A percentile compares a stretch with the other conserved stretches of the same genome.
phyloP scores from a whole-genome alignment of 371 early-diverging fungal genomes.

The Actinomortierella ambigua region DNA sequence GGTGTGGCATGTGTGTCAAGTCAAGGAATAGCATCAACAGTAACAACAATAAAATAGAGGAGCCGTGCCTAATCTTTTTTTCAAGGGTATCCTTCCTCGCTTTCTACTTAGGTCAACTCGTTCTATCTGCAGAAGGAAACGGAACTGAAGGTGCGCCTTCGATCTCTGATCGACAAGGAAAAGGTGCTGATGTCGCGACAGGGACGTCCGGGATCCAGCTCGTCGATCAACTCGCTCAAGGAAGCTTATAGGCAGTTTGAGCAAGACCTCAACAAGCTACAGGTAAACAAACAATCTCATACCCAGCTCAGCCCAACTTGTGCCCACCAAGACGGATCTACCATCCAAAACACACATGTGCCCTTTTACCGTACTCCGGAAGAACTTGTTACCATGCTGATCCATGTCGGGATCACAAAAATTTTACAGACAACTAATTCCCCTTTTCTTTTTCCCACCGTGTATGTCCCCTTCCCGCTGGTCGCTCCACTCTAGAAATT shows the following conservation, averaged over 20 bases:
- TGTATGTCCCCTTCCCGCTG: neutral
- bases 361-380: too few species aligned
- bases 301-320: neutral
- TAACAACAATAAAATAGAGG: neutral
- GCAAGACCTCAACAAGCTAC: conserved; percentile 91
- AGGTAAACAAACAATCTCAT: conserved; percentile 55
- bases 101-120: conserved; percentile 75
- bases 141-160: conserved; percentile 77
- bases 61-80: too few species aligned
- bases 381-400: neutral
- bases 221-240: conserved; percentile 69
- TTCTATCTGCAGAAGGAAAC: conserved; percentile 85
- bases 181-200: conserved; percentile 66
- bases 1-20: too few species aligned
- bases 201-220: conserved; percentile 61
- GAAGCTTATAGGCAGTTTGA: conserved; percentile 92
- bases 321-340: neutral
- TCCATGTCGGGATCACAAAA: neutral
- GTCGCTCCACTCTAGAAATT: conserved; percentile 69
- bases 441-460: neutral
- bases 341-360: conserved; percentile 1
- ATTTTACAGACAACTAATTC: neutral
- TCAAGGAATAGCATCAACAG: neutral
- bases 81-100: neutral
- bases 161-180: conserved; percentile 81